Evolutionary conservation across 345 rosid genomes (phyloP).

Genomic region (Arabis hirsuta): DNA sequence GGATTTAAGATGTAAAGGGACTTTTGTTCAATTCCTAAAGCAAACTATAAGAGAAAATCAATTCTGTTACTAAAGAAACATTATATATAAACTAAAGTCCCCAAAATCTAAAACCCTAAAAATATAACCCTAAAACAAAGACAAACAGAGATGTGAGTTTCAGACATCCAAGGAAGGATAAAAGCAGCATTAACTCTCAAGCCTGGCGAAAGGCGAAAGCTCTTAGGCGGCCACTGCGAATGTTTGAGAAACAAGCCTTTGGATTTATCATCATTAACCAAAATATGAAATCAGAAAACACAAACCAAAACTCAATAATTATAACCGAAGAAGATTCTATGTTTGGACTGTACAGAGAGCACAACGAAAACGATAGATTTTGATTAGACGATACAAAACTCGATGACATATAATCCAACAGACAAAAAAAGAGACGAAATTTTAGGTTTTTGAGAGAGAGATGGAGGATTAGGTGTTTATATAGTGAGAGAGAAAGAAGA

Average conservation of each 20-base stretch:
- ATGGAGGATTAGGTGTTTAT: background rate
- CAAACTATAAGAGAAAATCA: constrained; percentile 20
- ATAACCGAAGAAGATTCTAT: too few species aligned
- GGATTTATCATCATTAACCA: constrained; percentile 47
- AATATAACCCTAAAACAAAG: background rate
- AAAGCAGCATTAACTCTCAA: constrained; percentile 48
- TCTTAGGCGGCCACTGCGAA: constrained; percentile 79
- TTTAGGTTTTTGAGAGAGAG: too few species aligned
- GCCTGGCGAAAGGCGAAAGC: constrained; percentile 70
- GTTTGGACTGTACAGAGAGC: too few species aligned
- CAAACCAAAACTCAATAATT: background rate
- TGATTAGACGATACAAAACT: too few species aligned
- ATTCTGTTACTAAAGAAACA: constrained; percentile 31
- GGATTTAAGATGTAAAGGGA: constrained; percentile 37
- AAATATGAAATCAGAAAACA: background rate
- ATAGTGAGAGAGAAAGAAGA: constrained; percentile 10
- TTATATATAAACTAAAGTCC: constrained; percentile 2
- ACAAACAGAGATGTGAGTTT: background rate
- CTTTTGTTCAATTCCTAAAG: constrained; percentile 32
- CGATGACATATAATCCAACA: too few species aligned
- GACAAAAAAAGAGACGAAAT: too few species aligned
- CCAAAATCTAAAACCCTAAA: background rate
- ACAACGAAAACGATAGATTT: too few species aligned
- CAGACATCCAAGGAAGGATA: constrained; percentile 46
- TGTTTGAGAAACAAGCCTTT: constrained; percentile 80